phyloP scores from a whole-genome alignment of 192 early-diverging fungal genomes.

The Rhizoclosmatium globosum region DNA sequence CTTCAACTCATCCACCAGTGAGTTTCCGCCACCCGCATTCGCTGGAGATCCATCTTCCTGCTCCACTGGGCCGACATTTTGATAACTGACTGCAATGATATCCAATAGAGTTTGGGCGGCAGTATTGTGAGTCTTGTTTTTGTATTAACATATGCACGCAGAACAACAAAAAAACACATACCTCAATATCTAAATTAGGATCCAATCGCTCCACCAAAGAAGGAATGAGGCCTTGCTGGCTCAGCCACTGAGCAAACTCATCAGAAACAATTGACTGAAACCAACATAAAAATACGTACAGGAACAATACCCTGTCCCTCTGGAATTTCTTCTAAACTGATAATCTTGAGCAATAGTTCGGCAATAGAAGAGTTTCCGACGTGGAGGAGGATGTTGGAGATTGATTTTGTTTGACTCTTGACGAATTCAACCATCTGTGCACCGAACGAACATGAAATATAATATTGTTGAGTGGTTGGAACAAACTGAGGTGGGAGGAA shows the following conservation, averaged over 20 bases:
- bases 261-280: background rate
- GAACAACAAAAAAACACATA: background rate
- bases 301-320: slow-evolving; percentile 86
- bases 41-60: slow-evolving; percentile 36
- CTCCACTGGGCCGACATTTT: slow-evolving; percentile 40
- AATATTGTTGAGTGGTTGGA: no score
- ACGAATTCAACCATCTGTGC: slow-evolving; percentile 86
- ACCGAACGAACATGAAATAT: background rate
- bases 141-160: slow-evolving; percentile 28
- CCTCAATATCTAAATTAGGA: slow-evolving; percentile 81
- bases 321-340: slow-evolving; percentile 90
- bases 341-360: slow-evolving; percentile 91
- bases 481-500: no score
- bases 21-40: slow-evolving; percentile 52
- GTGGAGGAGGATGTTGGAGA: slow-evolving; percentile 82
- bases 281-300: slow-evolving; percentile 47
- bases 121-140: slow-evolving; percentile 72
- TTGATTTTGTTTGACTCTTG: slow-evolving; percentile 76
- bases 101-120: slow-evolving; percentile 84
- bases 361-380: slow-evolving; percentile 87
- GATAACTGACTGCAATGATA: slow-evolving; percentile 79
- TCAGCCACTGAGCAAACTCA: slow-evolving; percentile 76
- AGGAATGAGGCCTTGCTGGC: slow-evolving; percentile 78
- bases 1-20: slow-evolving; percentile 60
- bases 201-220: slow-evolving; percentile 82